phyloP scores from a whole-genome alignment of 805 yeast species.

The Wickerhamomyces pijperi region DNA sequence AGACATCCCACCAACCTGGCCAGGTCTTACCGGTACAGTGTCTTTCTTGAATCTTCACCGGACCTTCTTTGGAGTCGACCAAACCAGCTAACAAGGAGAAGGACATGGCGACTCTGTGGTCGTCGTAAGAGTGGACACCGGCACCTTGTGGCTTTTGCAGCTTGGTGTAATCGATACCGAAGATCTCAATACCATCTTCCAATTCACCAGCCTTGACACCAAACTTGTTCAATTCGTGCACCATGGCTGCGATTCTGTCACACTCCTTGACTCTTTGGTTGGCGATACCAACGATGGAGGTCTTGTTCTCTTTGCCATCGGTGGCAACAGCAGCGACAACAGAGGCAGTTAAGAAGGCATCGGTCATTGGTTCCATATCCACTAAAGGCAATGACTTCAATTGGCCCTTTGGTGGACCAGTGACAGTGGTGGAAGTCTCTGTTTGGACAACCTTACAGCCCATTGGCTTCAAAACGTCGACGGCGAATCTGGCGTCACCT shows the following conservation, averaged over 20 bases:
- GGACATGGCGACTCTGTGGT: slow-evolving; percentile 97
- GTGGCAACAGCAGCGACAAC: slow-evolving; percentile 93
- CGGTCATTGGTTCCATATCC: slow-evolving; percentile 99
- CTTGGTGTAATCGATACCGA: slow-evolving; percentile 45
- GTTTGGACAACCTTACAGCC: slow-evolving; percentile 86
- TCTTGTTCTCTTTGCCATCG: slow-evolving; percentile 31
- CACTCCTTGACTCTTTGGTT: slow-evolving; percentile 98
- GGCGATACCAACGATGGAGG: slow-evolving; percentile 89
- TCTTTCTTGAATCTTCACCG: slow-evolving; percentile 73
- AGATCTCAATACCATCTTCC: slow-evolving; percentile 85
- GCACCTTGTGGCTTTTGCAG: slow-evolving; percentile 44
- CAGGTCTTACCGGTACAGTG: slow-evolving; percentile 94
- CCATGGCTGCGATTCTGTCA: slow-evolving; percentile 93
- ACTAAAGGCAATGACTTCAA: slow-evolving; percentile 63
- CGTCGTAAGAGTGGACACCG: slow-evolving; percentile 78
- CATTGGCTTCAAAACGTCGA: slow-evolving; percentile 88
- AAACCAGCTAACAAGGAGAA: slow-evolving; percentile 81
- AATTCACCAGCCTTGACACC: slow-evolving; percentile 80
- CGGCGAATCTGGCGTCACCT: slow-evolving; percentile 95
- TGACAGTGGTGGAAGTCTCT: slow-evolving; percentile 78
- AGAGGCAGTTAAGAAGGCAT: slow-evolving; percentile 92
- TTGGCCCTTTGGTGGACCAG: slow-evolving; percentile 68
- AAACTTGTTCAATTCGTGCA: slow-evolving; percentile 74
- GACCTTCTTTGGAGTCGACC: slow-evolving; percentile 22
- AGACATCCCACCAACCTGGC: slow-evolving; percentile 99